Evolutionary conservation across 805 yeast species (phyloP).

Genomic region (Spathaspora arborariae): DNA sequence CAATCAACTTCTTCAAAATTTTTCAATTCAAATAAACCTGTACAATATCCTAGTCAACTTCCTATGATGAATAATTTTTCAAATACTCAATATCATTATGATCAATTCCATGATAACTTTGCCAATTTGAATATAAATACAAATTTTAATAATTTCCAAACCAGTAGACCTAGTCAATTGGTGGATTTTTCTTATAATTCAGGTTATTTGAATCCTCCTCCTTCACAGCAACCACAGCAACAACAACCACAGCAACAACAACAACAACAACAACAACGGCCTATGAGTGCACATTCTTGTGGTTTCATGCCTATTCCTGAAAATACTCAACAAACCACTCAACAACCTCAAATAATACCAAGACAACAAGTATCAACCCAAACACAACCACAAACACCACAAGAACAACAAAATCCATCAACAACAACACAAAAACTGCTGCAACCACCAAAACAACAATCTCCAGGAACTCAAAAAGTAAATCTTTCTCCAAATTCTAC

Average conservation of each 20-base stretch:
- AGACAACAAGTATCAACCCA: conserved; percentile 10
- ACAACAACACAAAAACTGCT: neutral
- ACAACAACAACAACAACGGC: conserved; percentile 12
- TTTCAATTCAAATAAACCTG: neutral
- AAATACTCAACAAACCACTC: conserved; percentile 1
- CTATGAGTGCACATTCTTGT: conserved; percentile 3
- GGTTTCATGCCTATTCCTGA: neutral
- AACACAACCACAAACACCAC: conserved; percentile 6
- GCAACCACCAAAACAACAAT: neutral
- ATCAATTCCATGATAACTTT: conserved; percentile 29
- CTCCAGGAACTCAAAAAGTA: conserved; percentile 2
- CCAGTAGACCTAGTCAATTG: conserved; percentile 41
- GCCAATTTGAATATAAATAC: conserved; percentile 28
- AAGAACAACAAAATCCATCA: conserved; percentile 8
- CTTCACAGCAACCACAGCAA: conserved; percentile 7
- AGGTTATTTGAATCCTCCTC: neutral
- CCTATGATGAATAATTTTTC: conserved; percentile 24
- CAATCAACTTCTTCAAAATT: conserved; percentile 3
- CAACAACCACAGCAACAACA: conserved; percentile 9
- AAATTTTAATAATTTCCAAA: conserved; percentile 35
- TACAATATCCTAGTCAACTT: neutral
- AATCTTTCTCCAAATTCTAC: conserved; percentile 1
- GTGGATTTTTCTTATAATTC: conserved; percentile 27
- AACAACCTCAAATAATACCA: conserved; percentile 12
- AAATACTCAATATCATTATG: conserved; percentile 10